Percentiles rank a stretch among this genome's conserved stretches.
phyloP scores from a whole-genome alignment of 495 filamentous ascomycete species.

The Lasiosphaeria hispida region DNA sequence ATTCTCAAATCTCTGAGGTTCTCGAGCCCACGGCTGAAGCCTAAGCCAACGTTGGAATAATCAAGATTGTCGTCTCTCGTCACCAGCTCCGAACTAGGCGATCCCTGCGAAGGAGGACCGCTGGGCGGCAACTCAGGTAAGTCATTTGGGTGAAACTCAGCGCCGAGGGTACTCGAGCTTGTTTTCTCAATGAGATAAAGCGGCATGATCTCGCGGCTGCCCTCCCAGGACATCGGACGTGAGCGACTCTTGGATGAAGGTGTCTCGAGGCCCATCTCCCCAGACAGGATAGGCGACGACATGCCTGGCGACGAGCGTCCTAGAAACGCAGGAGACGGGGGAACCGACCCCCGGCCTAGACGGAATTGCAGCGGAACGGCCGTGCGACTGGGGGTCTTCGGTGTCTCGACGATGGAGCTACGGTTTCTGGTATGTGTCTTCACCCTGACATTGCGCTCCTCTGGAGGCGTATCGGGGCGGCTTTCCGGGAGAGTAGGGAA shows the following conservation, averaged over 20 bases:
- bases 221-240: slow-evolving; percentile 52
- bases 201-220: slow-evolving; percentile 47
- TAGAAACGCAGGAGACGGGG: slow-evolving; percentile 39
- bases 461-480: slow-evolving; percentile 46
- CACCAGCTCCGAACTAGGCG: slow-evolving; percentile 21
- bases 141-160: slow-evolving; percentile 2
- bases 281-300: slow-evolving; percentile 37
- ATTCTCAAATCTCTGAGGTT: slow-evolving; percentile 23
- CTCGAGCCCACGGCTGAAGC: slow-evolving; percentile 2
- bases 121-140: slow-evolving; percentile 34
- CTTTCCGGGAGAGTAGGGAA: slow-evolving; percentile 52
- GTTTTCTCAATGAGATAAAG: slow-evolving; percentile 48
- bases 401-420: slow-evolving; percentile 39
- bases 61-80: slow-evolving; percentile 18
- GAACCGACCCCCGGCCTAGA: slow-evolving; percentile 42
- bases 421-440: slow-evolving; percentile 38
- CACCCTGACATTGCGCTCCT: slow-evolving; percentile 27
- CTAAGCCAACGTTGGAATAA: background rate
- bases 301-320: slow-evolving; percentile 36
- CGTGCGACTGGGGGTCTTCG: slow-evolving; percentile 50
- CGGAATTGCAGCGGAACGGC: slow-evolving; percentile 51
- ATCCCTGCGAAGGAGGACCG: slow-evolving; percentile 31
- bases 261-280: slow-evolving; percentile 25
- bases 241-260: slow-evolving; percentile 29
- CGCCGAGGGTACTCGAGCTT: slow-evolving; percentile 15